A percentile compares a stretch with the other conserved stretches of the same genome.
These are phyloP conservation scores for Globisporangium uncinulatum DNA, from an alignment of 352 stramenopile species.

Conservation along the genomic window DNA sequence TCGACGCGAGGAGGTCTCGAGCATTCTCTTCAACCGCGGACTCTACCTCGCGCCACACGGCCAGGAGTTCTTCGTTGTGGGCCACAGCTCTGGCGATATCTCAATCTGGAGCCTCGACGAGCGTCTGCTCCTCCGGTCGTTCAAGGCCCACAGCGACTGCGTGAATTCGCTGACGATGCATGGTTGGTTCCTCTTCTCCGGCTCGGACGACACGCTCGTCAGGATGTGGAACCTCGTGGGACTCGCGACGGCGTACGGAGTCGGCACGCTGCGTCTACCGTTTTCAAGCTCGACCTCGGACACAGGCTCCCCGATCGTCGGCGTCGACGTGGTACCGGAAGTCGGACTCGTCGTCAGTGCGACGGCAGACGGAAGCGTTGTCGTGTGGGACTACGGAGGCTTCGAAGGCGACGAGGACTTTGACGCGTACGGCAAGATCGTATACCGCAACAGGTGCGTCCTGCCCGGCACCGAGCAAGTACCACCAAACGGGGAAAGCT, in stretches of 20 bases:
- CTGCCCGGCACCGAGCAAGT: not conserved
- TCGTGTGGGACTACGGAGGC: slow-evolving; percentile 27
- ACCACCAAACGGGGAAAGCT: no score
- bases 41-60: slow-evolving; percentile 29
- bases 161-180: slow-evolving; percentile 49
- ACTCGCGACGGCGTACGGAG: slow-evolving; percentile 40
- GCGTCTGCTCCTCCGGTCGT: slow-evolving; percentile 28
- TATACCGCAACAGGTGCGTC: slow-evolving; percentile 11
- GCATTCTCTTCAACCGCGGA: slow-evolving; percentile 46
- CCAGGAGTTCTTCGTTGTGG: slow-evolving; percentile 52
- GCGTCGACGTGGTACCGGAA: slow-evolving; percentile 34
- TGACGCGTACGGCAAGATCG: slow-evolving; percentile 14
- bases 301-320: slow-evolving; percentile 40
- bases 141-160: slow-evolving; percentile 50
- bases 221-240: slow-evolving; percentile 66
- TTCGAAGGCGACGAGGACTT: slow-evolving; percentile 11
- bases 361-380: slow-evolving; percentile 44
- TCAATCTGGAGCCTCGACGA: slow-evolving; percentile 55
- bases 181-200: slow-evolving; percentile 72
- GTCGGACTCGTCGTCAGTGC: slow-evolving; percentile 39
- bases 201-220: slow-evolving; percentile 58
- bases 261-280: slow-evolving; percentile 39
- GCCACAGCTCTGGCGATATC: slow-evolving; percentile 46
- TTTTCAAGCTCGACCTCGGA: slow-evolving; percentile 25
- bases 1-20: slow-evolving; percentile 42